Conservation (phyloP, 495 filamentous ascomycete species). For the Lichina pygmaea region DNA sequence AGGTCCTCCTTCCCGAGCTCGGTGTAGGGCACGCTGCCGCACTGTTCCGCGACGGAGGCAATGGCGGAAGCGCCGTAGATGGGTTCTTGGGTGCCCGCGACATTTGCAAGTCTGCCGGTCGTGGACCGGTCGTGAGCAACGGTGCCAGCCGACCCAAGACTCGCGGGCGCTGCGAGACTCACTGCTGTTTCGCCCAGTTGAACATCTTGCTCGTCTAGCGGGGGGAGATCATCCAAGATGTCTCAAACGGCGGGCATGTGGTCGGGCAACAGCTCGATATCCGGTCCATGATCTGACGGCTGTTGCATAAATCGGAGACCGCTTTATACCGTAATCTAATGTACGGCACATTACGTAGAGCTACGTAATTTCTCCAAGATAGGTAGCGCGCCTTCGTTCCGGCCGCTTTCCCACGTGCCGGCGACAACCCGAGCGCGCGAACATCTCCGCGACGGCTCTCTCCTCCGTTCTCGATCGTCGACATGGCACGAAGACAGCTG, state of each 20-base stretch:
- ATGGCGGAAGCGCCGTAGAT: constrained; percentile 84
- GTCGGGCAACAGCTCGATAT: no score
- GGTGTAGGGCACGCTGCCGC: constrained; percentile 52
- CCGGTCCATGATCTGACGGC: no score
- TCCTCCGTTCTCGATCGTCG: not conserved
- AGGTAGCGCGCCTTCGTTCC: no score
- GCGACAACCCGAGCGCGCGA: no score
- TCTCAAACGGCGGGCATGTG: no score
- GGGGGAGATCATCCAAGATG: no score
- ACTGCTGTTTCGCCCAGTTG: constrained; percentile 55
- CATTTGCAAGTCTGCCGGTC: constrained; percentile 45
- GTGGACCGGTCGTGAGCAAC: not conserved
- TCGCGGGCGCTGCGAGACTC: constrained; percentile 9
- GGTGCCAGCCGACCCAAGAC: not conserved
- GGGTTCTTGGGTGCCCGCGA: constrained; percentile 85
- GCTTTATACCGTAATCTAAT: no score
- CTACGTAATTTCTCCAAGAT: no score
- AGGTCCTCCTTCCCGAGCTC: constrained; percentile 51
- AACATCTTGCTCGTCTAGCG: constrained; percentile 10
- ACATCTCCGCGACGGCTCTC: no score
- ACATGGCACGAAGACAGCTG: constrained; percentile 52
- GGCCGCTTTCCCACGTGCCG: no score
- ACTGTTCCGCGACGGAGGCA: constrained; percentile 56
- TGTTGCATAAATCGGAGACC: no score
- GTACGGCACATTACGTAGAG: no score